Evolutionary conservation across 2,329 filamentous ascomycete species (phyloP).

Genomic region (Colletotrichum kahawae): DNA sequence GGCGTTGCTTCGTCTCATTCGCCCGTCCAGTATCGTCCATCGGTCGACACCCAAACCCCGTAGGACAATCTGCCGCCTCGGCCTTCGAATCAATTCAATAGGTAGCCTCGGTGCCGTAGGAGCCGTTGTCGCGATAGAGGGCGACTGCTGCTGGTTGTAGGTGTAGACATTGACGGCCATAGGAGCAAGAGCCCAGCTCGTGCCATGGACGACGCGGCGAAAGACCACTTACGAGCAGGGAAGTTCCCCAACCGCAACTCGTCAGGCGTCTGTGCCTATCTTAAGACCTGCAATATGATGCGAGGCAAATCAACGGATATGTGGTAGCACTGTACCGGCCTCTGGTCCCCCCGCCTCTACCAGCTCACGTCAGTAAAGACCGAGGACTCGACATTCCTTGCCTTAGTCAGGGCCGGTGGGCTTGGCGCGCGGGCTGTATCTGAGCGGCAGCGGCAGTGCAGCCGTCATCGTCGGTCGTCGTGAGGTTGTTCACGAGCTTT

Average conservation of each 20-base stretch:
- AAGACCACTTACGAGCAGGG: not conserved
- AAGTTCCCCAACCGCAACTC: not conserved
- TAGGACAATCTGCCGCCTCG: not conserved
- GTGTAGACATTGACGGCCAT: not conserved
- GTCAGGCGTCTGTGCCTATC: not conserved
- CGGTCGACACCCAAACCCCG: not conserved
- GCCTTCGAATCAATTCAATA: not conserved
- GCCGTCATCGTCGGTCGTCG: not conserved
- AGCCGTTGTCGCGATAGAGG: not conserved
- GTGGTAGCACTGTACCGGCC: not conserved
- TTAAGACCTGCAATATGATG: conserved; percentile 4
- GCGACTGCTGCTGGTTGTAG: not conserved
- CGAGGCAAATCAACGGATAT: not conserved
- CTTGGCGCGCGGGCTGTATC: not conserved
- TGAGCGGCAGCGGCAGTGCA: not conserved
- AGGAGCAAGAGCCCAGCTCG: not conserved
- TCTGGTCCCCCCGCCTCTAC: not conserved
- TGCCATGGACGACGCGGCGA: not conserved
- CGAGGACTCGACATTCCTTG: not conserved
- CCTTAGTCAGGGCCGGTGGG: not conserved
- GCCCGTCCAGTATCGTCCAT: not conserved
- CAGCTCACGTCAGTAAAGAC: not conserved
- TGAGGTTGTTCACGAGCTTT: not conserved
- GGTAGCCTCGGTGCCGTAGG: not conserved
- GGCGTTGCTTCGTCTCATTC: not conserved